Conservation (phyloP, 176 grass and related monocot species). For the Areca catechu region DNA sequence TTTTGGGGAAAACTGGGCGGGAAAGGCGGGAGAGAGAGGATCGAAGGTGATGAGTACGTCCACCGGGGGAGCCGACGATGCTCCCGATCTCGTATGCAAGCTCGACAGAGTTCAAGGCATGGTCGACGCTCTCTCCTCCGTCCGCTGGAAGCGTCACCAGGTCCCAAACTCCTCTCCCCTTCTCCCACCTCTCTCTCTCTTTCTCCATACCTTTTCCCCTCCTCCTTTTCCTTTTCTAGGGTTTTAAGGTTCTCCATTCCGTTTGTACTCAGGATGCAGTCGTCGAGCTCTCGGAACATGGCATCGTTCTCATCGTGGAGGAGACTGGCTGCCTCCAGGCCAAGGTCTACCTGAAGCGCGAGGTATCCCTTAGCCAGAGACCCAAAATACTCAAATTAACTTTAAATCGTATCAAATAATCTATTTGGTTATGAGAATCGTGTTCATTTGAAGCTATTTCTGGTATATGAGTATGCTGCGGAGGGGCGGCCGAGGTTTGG, state of each 20-base stretch:
- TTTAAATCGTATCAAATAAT: no score
- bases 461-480: conserved; percentile 52
- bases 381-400: no score
- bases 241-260: no score
- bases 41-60: conserved; percentile 41
- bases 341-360: conserved; percentile 89
- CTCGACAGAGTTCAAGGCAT: conserved; percentile 73
- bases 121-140: conserved; percentile 83
- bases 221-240: no score
- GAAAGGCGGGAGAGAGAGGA: conserved; percentile 5
- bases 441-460: conserved; percentile 45
- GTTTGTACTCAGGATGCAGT: conserved; percentile 45
- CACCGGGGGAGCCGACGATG: conserved; percentile 24
- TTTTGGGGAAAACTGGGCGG: background rate
- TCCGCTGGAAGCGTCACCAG: conserved; percentile 92
- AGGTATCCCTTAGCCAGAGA: conserved; percentile 27
- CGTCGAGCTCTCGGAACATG: conserved; percentile 70
- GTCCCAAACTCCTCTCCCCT: conserved; percentile 5
- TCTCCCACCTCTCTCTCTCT: background rate
- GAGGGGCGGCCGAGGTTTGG: conserved; percentile 62
- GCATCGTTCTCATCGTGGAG: conserved; percentile 72
- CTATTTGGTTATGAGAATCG: no score
- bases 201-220: background rate
- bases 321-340: conserved; percentile 86
- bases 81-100: conserved; percentile 60